A percentile compares a stretch with the other conserved stretches of the same genome.
Conservation (phyloP, 805 yeast species). For the Candida saitoana region DNA sequence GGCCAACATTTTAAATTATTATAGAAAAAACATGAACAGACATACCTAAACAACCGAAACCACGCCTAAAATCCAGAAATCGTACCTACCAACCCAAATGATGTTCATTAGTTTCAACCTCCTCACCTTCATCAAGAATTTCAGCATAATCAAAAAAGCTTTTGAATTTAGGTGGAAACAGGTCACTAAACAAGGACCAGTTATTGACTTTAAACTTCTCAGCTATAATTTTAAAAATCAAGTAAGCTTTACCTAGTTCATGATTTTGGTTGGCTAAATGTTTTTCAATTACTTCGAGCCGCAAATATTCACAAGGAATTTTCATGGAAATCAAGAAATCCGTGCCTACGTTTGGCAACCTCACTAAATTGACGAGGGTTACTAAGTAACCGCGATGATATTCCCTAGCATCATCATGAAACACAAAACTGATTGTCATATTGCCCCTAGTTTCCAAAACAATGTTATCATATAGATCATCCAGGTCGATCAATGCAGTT, state of each 20-base stretch:
- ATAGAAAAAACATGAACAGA: too few relatives aligned
- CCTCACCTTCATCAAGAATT: too few relatives aligned
- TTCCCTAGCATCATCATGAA: neutral
- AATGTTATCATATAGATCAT: conserved; percentile 9
- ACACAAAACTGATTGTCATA: conserved; percentile 2
- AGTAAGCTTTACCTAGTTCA: conserved; percentile 12
- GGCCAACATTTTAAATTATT: too few relatives aligned
- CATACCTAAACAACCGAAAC: too few relatives aligned
- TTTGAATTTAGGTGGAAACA: too few relatives aligned
- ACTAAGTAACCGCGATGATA: conserved; percentile 15
- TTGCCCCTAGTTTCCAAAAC: conserved; percentile 7
- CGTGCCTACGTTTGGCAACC: conserved; percentile 49
- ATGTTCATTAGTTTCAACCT: too few relatives aligned
- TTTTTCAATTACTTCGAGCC: neutral
- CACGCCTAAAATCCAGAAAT: too few relatives aligned
- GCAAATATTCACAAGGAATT: conserved; percentile 35
- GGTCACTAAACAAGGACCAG: conserved; percentile 50
- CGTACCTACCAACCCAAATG: too few relatives aligned
- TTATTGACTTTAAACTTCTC: conserved; percentile 36
- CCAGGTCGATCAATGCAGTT: conserved; percentile 45
- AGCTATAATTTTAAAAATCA: conserved; percentile 21
- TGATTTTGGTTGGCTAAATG: neutral
- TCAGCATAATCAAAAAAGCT: too few relatives aligned
- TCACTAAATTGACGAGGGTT: conserved; percentile 53
- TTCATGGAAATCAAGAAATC: conserved; percentile 62